phyloP scores from a whole-genome alignment of 768 basidiomycete genomes.

The Suillus luteus region DNA sequence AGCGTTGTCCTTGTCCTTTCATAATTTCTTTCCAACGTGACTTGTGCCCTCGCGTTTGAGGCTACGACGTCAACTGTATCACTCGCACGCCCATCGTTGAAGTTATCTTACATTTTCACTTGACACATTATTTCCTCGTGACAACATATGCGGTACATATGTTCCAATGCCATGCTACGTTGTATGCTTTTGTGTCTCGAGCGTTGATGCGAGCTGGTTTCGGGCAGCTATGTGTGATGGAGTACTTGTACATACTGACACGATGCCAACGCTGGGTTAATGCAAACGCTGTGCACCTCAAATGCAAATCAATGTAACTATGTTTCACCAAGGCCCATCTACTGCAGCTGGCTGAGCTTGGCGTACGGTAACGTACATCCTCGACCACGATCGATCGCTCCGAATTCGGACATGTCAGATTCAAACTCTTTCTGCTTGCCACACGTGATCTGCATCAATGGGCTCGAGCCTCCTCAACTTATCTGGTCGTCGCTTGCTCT shows the following conservation, averaged over 20 bases:
- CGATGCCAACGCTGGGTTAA: not conserved
- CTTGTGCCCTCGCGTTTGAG: slow-evolving; percentile 1
- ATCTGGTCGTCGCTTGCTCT: not conserved
- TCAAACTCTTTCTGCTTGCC: too few relatives aligned
- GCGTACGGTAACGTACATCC: not conserved
- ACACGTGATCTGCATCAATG: not conserved
- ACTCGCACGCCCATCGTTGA: slow-evolving; percentile 6
- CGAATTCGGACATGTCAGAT: not conserved
- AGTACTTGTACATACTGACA: not conserved
- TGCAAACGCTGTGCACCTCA: not conserved
- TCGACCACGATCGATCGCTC: not conserved
- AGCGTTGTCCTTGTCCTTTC: slow-evolving; percentile 14
- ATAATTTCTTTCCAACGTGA: slow-evolving; percentile 12
- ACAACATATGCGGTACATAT: slow-evolving; percentile 23
- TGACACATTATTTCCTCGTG: slow-evolving; percentile 21
- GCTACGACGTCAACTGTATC: slow-evolving; percentile 7
- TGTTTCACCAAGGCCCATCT: not conserved
- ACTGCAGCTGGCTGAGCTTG: not conserved
- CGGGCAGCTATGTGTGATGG: not conserved
- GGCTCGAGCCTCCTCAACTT: not conserved
- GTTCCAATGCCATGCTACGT: slow-evolving; percentile 6
- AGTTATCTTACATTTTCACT: slow-evolving; percentile 7
- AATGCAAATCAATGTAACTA: not conserved
- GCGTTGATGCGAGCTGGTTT: too few relatives aligned
- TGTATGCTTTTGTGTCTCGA: not conserved